A percentile compares a stretch with the other conserved stretches of the same genome.
These are phyloP conservation scores for Trichoderma sp. DNA, from an alignment of 2,329 filamentous ascomycete species.

Conservation along the genomic window DNA sequence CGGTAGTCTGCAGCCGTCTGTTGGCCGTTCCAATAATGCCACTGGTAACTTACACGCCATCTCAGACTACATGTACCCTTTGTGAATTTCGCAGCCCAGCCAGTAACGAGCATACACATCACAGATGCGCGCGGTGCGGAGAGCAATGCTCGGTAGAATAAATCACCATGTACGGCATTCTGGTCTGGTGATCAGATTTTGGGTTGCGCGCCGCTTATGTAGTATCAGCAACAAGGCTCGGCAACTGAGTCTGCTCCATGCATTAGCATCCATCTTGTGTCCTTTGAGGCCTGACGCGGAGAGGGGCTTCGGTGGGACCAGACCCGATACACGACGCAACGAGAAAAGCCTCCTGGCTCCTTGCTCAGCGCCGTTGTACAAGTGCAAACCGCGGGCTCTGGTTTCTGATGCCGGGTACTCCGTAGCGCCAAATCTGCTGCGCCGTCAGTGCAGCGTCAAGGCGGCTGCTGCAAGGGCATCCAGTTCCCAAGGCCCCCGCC, in stretches of 20 bases:
- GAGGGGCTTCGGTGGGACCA: slow-evolving; percentile 2
- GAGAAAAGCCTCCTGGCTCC: neutral
- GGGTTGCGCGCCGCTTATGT: neutral
- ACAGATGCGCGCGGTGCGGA: neutral
- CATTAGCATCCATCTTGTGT: neutral
- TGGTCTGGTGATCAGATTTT: slow-evolving; percentile 21
- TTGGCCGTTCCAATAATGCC: neutral
- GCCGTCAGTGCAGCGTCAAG: neutral
- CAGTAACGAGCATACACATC: slow-evolving; percentile 27
- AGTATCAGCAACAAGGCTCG: neutral
- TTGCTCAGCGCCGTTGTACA: neutral
- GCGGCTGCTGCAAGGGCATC: slow-evolving; percentile 24
- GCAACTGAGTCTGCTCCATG: neutral
- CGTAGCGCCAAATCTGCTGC: slow-evolving; percentile 5
- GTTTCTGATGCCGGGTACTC: slow-evolving; percentile 9
- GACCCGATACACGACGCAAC: slow-evolving; percentile 1
- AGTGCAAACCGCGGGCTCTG: neutral
- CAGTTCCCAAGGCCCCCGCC: neutral
- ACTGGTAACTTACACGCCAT: neutral
- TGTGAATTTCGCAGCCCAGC: slow-evolving; percentile 1
- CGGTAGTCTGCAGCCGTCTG: neutral
- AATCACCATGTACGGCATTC: neutral
- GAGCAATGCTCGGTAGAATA: neutral
- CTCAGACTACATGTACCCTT: neutral
- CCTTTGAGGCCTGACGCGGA: slow-evolving; percentile 2